Base-by-base conservation (phyloP, 345 rosid genomes). In the Eucalyptus tenuipes region DNA sequence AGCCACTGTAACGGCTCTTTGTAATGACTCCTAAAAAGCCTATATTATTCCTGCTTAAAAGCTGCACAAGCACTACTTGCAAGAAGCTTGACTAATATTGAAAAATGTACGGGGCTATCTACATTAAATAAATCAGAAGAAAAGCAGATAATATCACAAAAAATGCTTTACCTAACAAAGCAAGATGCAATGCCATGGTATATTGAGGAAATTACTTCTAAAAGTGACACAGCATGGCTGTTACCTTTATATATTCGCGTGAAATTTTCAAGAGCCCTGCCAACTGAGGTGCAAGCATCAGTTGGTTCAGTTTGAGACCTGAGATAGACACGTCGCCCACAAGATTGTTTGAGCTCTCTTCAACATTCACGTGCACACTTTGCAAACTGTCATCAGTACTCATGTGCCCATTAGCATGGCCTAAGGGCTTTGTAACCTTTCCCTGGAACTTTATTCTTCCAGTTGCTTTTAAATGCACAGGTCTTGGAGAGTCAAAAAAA, bases 401-500 rank as follows among this genome's bases (percentile, higher is more conserved):
- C 82, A 91, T 86, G 88, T 91, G 91, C 86, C 90, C 94, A 47
- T 84, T 86, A 86, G 85, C 81, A 87, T 49, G 85, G 88, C 80
- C 64, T 75, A 64, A 88, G 86, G 92, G 91, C 89, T 94, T 93
- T 45, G 92, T 87, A 90, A 97, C 94, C 92, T 94, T 95, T 68
- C 99, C 99, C 86, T 92, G 96, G 91, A 97, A 97, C 92, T 96
- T 97, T 90, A 97, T 91, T 89, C 93, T 96, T 90, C 99, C 99
- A 82, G 99, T 95, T 91, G 99, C 98, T 92, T 95, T 97, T 94
- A 97, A 92, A 91, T 97, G 98, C 86, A 96, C 93, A 79, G 99
- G 97, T 93, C 98, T 93, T 89, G 98, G 99, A 85, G 99, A 95
- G 92, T 97, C 99, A 93, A 96, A 97, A 61, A 99, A 94, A 92